Evolutionary conservation across 345 rosid species (phyloP).

Genomic region (Arabidopsis thaliana): DNA sequence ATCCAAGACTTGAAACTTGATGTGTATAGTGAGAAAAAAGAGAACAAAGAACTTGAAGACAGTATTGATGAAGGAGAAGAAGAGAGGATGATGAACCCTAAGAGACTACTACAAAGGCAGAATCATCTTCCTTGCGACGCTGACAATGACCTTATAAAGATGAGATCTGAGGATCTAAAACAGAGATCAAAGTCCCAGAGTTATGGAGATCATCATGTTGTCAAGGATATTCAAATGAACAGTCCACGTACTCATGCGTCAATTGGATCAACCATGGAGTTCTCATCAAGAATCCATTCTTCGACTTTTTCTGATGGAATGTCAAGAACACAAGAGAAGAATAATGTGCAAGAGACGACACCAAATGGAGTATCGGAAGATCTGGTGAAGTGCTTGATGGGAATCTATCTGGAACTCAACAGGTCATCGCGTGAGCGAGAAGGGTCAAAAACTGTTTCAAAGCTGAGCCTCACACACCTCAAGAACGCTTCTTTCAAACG

Average conservation of each 20-base stretch:
- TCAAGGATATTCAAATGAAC: constrained; percentile 48
- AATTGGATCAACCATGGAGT: constrained; percentile 62
- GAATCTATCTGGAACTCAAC: constrained; percentile 72
- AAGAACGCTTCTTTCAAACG: constrained; percentile 48
- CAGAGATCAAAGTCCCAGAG: constrained; percentile 59
- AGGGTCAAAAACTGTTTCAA: constrained; percentile 59
- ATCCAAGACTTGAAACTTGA: constrained; percentile 70
- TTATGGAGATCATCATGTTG: constrained; percentile 44
- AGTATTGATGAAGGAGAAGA: constrained; percentile 39
- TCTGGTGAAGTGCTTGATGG: constrained; percentile 67
- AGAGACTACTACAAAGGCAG: constrained; percentile 41
- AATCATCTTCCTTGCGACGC: constrained; percentile 47
- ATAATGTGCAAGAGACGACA: constrained; percentile 30
- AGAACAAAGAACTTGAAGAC: constrained; percentile 39
- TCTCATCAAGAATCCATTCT: constrained; percentile 54
- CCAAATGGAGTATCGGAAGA: constrained; percentile 80
- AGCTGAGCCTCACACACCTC: constrained; percentile 51
- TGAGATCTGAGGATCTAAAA: constrained; percentile 41
- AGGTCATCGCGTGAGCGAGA: constrained; percentile 46
- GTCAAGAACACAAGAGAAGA: constrained; percentile 29
- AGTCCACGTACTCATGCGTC: constrained; percentile 63
- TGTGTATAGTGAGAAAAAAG: constrained; percentile 57
- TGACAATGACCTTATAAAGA: constrained; percentile 31
- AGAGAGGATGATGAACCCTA: constrained; percentile 51
- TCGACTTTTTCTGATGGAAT: constrained; percentile 54